These are phyloP conservation scores for Sutorius australiensis DNA, from an alignment of 768 basidiomycete genomes.

Conservation along the genomic window DNA sequence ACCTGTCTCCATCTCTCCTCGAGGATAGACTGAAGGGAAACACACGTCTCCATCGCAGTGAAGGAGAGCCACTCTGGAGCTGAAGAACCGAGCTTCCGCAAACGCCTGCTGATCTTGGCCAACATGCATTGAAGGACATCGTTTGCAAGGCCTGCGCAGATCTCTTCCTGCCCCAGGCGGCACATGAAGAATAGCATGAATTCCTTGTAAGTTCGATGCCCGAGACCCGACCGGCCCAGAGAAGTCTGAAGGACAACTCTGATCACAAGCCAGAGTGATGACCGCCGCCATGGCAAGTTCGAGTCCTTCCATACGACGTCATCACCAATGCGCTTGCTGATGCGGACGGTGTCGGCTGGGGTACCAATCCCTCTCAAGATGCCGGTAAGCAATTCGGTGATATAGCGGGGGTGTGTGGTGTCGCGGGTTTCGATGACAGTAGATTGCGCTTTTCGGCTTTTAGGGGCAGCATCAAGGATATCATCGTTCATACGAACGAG, in stretches of 20 bases:
- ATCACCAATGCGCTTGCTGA: constrained; percentile 26
- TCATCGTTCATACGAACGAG: no score
- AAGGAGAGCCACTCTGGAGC: constrained; percentile 17
- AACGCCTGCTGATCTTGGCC: no score
- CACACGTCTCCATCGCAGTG: constrained; percentile 9
- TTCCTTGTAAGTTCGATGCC: constrained; percentile 37
- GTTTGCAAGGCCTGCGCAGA: constrained; percentile 11
- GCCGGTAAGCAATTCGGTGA: constrained; percentile 45
- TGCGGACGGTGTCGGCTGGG: constrained; percentile 12
- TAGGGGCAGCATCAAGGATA: constrained; percentile 15
- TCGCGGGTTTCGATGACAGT: constrained; percentile 37
- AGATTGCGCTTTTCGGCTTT: constrained; percentile 37
- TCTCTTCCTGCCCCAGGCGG: constrained; percentile 3
- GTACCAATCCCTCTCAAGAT: constrained; percentile 39
- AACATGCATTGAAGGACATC: constrained; percentile 32
- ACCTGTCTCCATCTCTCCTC: not conserved
- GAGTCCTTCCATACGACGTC: constrained; percentile 24
- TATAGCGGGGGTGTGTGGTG: constrained; percentile 43
- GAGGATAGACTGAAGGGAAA: constrained; percentile 3
- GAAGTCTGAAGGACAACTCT: constrained; percentile 34
- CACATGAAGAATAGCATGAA: constrained; percentile 44
- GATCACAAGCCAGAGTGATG: constrained; percentile 35
- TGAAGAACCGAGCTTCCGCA: no score
- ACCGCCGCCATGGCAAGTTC: constrained; percentile 33
- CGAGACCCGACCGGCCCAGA: constrained; percentile 6